Percentiles rank a stretch among this genome's conserved stretches.
These are phyloP conservation scores for Beauveria australis DNA, from an alignment of 2,329 filamentous ascomycete genomes.

Conservation along the genomic window DNA sequence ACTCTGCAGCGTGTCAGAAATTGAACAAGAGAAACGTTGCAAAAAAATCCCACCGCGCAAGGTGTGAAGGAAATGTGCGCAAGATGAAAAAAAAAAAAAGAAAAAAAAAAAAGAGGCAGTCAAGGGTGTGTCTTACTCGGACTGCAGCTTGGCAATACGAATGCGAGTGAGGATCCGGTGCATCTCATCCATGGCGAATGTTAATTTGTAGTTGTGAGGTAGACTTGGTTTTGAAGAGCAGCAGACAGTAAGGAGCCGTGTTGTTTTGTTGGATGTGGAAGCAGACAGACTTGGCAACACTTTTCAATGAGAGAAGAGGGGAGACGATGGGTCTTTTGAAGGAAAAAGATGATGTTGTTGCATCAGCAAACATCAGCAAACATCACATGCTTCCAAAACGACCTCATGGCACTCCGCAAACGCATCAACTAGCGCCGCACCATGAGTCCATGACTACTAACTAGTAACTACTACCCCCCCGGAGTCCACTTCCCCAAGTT, in stretches of 20 bases:
- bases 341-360: not conserved
- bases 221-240: not conserved
- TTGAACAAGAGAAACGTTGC: not conserved
- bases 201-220: too few species aligned
- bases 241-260: not conserved
- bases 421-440: not conserved
- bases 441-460: not conserved
- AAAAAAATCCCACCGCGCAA: not conserved
- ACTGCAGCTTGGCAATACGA: constrained; percentile 39
- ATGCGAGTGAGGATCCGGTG: constrained; percentile 35
- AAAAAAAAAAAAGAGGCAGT: not conserved
- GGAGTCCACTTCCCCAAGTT: too few species aligned
- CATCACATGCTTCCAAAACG: not conserved
- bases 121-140: constrained; percentile 29
- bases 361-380: not conserved
- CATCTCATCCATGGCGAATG: constrained; percentile 31
- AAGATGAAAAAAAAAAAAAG: too few species aligned
- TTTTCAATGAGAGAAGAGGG: not conserved
- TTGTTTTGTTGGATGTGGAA: not conserved
- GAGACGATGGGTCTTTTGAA: not conserved
- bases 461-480: too few species aligned
- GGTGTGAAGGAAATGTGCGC: not conserved
- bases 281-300: not conserved
- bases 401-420: too few species aligned
- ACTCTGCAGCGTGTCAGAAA: constrained; percentile 4